Conservation (phyloP, 2,329 filamentous ascomycete genomes). For the Colletotrichum liriopes region DNA sequence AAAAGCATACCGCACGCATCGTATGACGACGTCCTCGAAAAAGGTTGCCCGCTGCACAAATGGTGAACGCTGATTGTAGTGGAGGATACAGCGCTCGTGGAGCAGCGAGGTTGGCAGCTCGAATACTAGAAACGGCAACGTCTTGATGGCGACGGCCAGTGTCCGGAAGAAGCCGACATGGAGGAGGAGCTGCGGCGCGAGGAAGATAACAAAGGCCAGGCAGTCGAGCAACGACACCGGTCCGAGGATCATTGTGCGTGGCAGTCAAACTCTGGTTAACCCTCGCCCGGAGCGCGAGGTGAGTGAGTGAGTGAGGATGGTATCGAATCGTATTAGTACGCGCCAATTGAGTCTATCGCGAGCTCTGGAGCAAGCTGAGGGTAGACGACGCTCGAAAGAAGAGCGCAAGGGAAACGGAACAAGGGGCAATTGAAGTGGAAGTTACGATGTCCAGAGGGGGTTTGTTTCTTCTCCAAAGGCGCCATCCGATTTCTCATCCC, state of each 20-base stretch:
- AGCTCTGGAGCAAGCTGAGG: background rate
- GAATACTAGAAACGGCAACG: constrained; percentile 79
- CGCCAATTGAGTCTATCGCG: constrained; percentile 19
- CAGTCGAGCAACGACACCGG: constrained; percentile 85
- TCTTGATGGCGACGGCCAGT: constrained; percentile 69
- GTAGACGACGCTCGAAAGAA: background rate
- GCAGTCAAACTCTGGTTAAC: background rate
- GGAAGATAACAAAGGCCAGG: constrained; percentile 78
- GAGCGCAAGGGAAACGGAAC: background rate
- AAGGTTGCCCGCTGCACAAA: constrained; percentile 80
- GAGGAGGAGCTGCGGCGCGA: constrained; percentile 80
- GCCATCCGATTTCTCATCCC: background rate
- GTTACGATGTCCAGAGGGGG: background rate
- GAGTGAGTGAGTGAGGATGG: background rate
- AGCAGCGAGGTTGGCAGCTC: constrained; percentile 73
- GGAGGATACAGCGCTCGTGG: constrained; percentile 68
- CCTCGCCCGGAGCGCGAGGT: background rate
- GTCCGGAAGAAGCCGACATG: constrained; percentile 76
- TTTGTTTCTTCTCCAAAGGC: background rate
- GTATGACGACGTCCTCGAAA: constrained; percentile 84
- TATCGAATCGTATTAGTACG: background rate
- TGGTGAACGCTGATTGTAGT: constrained; percentile 53
- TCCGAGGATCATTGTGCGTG: constrained; percentile 76
- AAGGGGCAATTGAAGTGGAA: constrained; percentile 6
- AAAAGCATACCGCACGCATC: constrained; percentile 85